Base-by-base conservation (phyloP, 768 basidiomycete species). In the Gymnopilus junonius region DNA sequence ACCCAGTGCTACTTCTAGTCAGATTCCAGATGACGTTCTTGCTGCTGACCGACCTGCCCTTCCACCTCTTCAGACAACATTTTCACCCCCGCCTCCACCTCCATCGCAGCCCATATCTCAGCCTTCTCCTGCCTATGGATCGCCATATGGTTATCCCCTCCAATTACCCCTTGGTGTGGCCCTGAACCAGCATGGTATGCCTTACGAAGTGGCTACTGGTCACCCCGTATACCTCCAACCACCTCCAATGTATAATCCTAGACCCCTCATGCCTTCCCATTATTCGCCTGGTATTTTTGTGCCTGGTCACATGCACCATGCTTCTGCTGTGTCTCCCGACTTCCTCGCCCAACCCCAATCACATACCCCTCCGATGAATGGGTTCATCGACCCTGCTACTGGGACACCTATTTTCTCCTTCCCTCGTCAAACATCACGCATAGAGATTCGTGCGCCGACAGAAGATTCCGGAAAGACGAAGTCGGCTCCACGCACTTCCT, bases 171-270 rank as follows among this genome's bases (percentile, higher is more conserved):
- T 87, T 14, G 93, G 93, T 51, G 82, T 93, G 54, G 91, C 83
- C 14, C 76, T 93, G 70, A 88, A 87, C 66, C 85, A 87, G 58
- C 88, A 91, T 63, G 93, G 93, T 32, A 82, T 92, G 77, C 81
- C 91, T n/a, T 94, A 89, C 71, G 93, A 94, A 74, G 71, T 93
- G 55, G 87, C 91, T 14, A 93, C 91, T 4, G 93, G 93, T 40
- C 91, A 91, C 39, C 85, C 91, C 11, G 88, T 94, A 34, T 90
- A 89, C 68, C 80, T 94, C 29, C 84, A 87, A 64, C 76, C 82
- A n/a, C 79, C 82, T 2, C 80, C 82, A 29, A 82, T 90, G 79
- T 90, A 86, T 70, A 87, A 86, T 53, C 87, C 88, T 55, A 87
- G 85, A n/a, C 88, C 90, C 15, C 70, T 87, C 59, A 81, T 89